phyloP scores from a whole-genome alignment of 2,329 filamentous ascomycete genomes.

The Emmonsiellopsis sp. region DNA sequence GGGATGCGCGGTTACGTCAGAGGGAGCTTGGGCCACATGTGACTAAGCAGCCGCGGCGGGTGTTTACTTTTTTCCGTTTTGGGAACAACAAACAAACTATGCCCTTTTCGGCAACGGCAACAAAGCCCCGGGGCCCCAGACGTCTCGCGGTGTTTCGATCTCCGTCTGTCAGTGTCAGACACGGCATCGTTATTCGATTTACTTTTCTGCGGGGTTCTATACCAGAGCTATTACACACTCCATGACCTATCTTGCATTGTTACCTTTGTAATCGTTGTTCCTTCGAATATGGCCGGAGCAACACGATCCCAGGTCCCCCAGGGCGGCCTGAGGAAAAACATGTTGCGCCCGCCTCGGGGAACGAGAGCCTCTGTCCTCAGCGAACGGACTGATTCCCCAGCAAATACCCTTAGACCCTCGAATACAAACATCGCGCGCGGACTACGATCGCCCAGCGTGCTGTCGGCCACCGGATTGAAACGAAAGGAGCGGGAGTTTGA shows the following conservation, averaged over 20 bases:
- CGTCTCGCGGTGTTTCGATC: not conserved
- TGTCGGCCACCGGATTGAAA: conserved; percentile 55
- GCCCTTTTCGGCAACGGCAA: not conserved
- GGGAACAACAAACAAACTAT: not conserved
- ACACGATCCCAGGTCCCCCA: conserved; percentile 7
- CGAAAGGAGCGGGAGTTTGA: conserved; percentile 84
- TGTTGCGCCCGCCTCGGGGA: conserved; percentile 40
- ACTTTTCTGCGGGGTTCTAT: not conserved
- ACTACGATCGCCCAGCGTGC: conserved; percentile 33
- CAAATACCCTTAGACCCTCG: conserved; percentile 56
- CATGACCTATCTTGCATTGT: not conserved
- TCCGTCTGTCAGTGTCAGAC: not conserved
- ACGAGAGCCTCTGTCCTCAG: conserved; percentile 46
- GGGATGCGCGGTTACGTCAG: not conserved
- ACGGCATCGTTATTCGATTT: not conserved
- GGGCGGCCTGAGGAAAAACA: conserved; percentile 40
- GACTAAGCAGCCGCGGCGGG: not conserved
- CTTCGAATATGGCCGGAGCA: conserved; percentile 7
- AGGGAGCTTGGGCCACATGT: not conserved
- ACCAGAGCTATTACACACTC: not conserved
- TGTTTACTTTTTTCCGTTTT: not conserved
- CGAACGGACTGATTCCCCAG: conserved; percentile 56
- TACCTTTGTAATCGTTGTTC: not conserved
- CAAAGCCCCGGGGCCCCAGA: not conserved
- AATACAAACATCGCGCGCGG: conserved; percentile 27